Conservation (phyloP, 2,329 filamentous ascomycete species). For the Trichoderma simmonsii region DNA sequence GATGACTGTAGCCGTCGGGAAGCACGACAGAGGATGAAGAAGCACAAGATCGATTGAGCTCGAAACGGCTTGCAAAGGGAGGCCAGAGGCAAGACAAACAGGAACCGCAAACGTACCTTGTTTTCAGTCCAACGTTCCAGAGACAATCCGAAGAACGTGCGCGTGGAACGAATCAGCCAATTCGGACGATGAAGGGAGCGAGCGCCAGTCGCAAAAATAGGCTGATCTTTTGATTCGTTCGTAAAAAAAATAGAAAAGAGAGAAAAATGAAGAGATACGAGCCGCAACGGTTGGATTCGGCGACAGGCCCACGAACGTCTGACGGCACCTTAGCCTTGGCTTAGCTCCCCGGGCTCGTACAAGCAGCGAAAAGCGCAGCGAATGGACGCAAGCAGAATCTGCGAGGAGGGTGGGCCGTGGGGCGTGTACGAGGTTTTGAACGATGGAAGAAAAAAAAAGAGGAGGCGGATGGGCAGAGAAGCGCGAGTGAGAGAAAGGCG, state of each 20-base stretch:
- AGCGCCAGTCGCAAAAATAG: neutral
- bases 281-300: neutral
- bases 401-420: neutral
- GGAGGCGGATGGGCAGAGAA: neutral
- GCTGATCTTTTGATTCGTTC: neutral
- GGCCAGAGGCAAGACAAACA: conserved; percentile 5
- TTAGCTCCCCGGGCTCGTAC: neutral
- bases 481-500: neutral
- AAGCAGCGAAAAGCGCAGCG: neutral
- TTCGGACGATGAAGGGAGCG: neutral
- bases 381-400: neutral
- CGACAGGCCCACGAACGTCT: neutral
- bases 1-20: neutral
- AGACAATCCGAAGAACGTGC: neutral
- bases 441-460: neutral
- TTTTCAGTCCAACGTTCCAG: neutral
- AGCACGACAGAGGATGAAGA: conserved; percentile 1
- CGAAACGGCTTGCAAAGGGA: neutral
- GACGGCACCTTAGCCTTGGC: neutral
- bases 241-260: neutral
- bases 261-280: neutral
- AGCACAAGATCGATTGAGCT: neutral
- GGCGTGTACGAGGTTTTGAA: neutral
- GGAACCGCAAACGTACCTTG: conserved; percentile 15
- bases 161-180: conserved; percentile 4